Evolutionary conservation across 495 filamentous ascomycete genomes (phyloP).

Genomic region (Xylaria castorea): DNA sequence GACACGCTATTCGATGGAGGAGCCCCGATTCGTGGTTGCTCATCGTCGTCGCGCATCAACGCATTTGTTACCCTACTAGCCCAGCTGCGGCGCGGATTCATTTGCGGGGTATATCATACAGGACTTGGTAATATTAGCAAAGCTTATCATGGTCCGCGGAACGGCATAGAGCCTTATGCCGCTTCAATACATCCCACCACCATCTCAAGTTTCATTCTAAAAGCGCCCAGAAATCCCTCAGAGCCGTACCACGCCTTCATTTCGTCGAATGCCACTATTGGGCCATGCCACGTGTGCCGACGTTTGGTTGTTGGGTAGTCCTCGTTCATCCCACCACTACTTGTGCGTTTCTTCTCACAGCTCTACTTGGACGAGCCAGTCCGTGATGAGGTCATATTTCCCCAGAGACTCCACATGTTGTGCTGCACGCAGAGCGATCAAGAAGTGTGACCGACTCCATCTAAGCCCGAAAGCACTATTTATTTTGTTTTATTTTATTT

Average conservation of each 20-base stretch:
- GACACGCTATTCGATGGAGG: not conserved
- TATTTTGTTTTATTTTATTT: not conserved
- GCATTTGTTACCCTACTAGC: not conserved
- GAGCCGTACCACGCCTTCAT: constrained; percentile 10
- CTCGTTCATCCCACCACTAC: constrained; percentile 5
- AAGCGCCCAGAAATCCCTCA: constrained; percentile 26
- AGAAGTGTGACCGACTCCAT: not conserved
- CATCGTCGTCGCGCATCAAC: not conserved
- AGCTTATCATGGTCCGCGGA: constrained; percentile 17
- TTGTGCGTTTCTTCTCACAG: constrained; percentile 1
- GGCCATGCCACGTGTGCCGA: constrained; percentile 23
- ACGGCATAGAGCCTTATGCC: not conserved
- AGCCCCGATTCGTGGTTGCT: constrained; percentile 11
- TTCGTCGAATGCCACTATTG: constrained; percentile 23
- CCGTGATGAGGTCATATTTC: constrained; percentile 14
- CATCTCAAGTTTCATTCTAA: constrained; percentile 12
- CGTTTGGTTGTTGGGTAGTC: constrained; percentile 13
- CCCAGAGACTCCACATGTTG: constrained; percentile 5
- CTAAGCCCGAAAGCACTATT: not conserved
- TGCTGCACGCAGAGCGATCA: not conserved
- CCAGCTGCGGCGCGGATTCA: not conserved
- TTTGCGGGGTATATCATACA: constrained; percentile 4
- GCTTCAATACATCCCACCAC: constrained; percentile 18
- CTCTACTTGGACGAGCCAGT: not conserved
- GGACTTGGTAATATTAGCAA: constrained; percentile 13